Evolutionary conservation across 768 basidiomycete genomes (phyloP), one percentile per base, ranked within the genome.

Genomic region (Lyophyllum decastes): DNA sequence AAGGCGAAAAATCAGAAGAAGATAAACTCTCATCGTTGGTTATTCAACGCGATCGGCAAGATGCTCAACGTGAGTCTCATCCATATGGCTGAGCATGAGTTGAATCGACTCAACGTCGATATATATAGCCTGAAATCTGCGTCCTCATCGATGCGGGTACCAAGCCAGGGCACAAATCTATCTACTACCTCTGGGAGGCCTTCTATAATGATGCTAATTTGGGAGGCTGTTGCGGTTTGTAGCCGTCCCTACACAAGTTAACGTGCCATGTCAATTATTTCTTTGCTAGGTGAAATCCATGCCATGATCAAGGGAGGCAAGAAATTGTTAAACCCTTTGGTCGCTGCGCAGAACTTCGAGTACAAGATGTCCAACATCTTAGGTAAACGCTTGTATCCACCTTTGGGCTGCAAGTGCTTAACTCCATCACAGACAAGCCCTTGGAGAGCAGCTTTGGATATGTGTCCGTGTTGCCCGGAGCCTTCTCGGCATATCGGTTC

Each of bases 361-460:
- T 97, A 97, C 77, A 97, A 94, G 76, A 96, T 98, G 92, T 95
- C 93, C 45, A 97, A 98, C 73, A 97, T 98, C 68, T 79, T 98
- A 26, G 90, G 88, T 86, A 63, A 53, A 78, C 55, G 30, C 26
- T 11, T 12, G 50, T 43, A 47, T 10, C 9, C 21, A 17, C 12
- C 26, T 25, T 44, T n/a, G 8, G 12, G 19, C 1, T 38, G 14
- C 24, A 27, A 26, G 11, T 2, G 14, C 45, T 58, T 0, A 56
- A 62, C 2, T 14, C 21, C 22, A 22, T 16, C 52, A 17, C 52
- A 89, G 94, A 95, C 71, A 95, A 97, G 70, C 95, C 95, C 0
- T 79, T 95, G 52, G 95, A 98, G 75, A 94, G 92, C 70, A 89
- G 91, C 61, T 98, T 98, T 65, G 95, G 95, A 27, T 98, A 97